These are phyloP conservation scores for Trametes elegans DNA, from an alignment of 768 basidiomycete species.

Conservation along the genomic window DNA sequence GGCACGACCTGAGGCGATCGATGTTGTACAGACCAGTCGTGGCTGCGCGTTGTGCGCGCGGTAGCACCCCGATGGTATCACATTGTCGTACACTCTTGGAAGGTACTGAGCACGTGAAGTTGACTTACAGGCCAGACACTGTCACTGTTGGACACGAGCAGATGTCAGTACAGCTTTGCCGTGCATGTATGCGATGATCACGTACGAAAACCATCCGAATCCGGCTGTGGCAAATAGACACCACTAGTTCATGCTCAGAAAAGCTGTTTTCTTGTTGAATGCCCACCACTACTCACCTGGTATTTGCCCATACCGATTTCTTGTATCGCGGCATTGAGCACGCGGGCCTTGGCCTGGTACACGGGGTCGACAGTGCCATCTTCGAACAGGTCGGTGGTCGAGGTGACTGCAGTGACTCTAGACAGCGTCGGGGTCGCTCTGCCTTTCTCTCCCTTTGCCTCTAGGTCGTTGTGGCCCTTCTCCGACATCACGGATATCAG, in stretches of 20 bases:
- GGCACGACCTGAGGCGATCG: no score
- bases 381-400: constrained; percentile 23
- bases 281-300: constrained; percentile 36
- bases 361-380: constrained; percentile 39
- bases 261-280: background rate
- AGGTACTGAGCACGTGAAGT: no score
- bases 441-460: constrained; percentile 1
- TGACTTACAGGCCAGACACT: constrained; percentile 74
- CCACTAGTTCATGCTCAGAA: constrained; percentile 39
- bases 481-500: background rate
- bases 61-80: no score
- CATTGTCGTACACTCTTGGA: no score
- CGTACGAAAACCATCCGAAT: constrained; percentile 76
- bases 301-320: constrained; percentile 59
- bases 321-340: constrained; percentile 46
- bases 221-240: constrained; percentile 63
- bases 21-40: no score
- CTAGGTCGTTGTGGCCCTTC: constrained; percentile 5
- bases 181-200: constrained; percentile 6
- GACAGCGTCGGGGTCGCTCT: background rate
- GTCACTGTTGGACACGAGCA: constrained; percentile 40
- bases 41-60: background rate
- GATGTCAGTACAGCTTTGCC: background rate
- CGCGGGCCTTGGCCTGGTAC: constrained; percentile 47
- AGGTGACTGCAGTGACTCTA: background rate